Conservation (phyloP, 2,329 filamentous ascomycete genomes). For the Colletotrichum incanum region DNA sequence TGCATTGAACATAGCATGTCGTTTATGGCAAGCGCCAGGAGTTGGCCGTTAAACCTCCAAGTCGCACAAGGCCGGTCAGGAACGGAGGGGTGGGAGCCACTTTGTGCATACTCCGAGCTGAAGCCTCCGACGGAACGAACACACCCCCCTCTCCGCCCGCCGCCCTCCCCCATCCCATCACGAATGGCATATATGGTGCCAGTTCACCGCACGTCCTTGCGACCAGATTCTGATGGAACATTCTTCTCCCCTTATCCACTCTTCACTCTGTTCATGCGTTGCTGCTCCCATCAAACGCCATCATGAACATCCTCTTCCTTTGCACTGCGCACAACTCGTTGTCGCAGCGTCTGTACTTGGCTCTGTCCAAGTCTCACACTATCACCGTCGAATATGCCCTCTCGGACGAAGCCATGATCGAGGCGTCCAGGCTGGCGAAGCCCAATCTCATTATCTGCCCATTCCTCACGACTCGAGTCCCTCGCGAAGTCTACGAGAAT, state of each 20-base stretch:
- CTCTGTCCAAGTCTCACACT: constrained; percentile 53
- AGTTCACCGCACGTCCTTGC: constrained; percentile 18
- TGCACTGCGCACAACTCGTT: constrained; percentile 62
- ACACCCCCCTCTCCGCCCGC: not conserved
- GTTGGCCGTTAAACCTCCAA: constrained; percentile 28
- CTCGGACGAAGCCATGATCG: constrained; percentile 53
- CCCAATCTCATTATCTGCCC: constrained; percentile 60
- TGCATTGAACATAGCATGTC: constrained; percentile 6
- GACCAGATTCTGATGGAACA: not conserved
- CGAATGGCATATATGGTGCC: constrained; percentile 32
- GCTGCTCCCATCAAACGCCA: constrained; percentile 8
- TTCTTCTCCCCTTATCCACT: not conserved
- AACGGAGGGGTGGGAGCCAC: constrained; percentile 14
- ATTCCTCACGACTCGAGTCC: constrained; percentile 57
- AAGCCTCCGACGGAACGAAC: constrained; percentile 31
- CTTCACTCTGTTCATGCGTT: not conserved
- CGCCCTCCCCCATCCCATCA: constrained; percentile 9
- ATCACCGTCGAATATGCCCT: constrained; percentile 59
- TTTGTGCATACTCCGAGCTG: constrained; percentile 20
- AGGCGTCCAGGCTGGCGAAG: constrained; percentile 54
- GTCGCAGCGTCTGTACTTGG: constrained; percentile 57
- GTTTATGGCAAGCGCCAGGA: constrained; percentile 26
- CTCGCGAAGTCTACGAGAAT: constrained; percentile 54
- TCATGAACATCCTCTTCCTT: constrained; percentile 60
- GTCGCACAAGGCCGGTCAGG: constrained; percentile 30